These are phyloP conservation scores for Pseudocercospora cruenta DNA, from an alignment of 2,329 filamentous ascomycete genomes.

Conservation along the genomic window DNA sequence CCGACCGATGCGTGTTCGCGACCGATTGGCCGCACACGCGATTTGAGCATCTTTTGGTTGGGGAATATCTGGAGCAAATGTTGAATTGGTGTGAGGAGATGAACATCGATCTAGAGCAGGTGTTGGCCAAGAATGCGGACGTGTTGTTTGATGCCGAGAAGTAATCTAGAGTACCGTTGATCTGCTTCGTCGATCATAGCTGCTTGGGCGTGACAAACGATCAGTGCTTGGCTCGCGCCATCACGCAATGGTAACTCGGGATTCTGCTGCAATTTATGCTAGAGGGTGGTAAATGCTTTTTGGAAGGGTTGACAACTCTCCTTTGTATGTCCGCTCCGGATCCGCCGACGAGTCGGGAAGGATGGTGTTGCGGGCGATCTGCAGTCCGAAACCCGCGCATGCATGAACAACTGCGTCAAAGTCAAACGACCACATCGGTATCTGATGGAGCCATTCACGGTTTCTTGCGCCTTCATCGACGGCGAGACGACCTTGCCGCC, in stretches of 20 bases:
- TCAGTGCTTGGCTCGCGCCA: not conserved
- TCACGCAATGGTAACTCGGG: not conserved
- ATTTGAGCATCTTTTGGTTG: conserved; percentile 61
- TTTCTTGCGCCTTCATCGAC: not conserved
- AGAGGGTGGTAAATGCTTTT: not conserved
- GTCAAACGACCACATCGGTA: too few relatives aligned
- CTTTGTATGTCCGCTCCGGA: not conserved
- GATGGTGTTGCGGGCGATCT: too few relatives aligned
- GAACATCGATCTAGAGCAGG: conserved; percentile 46
- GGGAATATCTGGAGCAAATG: conserved; percentile 58
- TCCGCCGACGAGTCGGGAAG: too few relatives aligned
- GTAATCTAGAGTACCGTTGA: not conserved
- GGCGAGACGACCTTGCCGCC: not conserved
- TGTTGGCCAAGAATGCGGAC: conserved; percentile 62
- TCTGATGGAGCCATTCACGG: too few relatives aligned
- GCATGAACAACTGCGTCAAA: too few relatives aligned
- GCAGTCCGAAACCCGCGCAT: too few relatives aligned
- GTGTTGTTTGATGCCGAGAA: conserved; percentile 45
- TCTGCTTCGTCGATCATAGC: not conserved
- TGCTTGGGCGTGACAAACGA: not conserved
- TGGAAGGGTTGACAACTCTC: not conserved
- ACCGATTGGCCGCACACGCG: conserved; percentile 69
- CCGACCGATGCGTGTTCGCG: conserved; percentile 58
- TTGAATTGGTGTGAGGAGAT: conserved; percentile 55
- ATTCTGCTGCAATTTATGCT: not conserved